Evolutionary conservation across 257 asterid genomes (phyloP).

Genomic region (Gentiana straminea): DNA sequence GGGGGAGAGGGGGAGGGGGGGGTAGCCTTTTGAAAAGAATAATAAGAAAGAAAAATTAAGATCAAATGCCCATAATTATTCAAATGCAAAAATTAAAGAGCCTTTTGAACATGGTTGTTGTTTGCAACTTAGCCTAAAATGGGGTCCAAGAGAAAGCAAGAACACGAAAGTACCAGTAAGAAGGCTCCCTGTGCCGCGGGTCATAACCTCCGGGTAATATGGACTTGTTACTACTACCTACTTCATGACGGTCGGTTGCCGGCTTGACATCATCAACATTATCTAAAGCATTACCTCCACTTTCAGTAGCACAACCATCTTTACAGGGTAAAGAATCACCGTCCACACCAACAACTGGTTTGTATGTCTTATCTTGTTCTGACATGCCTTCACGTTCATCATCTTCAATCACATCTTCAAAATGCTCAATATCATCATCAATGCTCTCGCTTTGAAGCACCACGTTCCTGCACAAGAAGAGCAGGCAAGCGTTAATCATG

Average conservation of each 20-base stretch:
- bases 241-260: slow-evolving; percentile 17
- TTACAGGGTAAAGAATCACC: slow-evolving; percentile 25
- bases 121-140: no score
- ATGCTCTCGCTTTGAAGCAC: slow-evolving; percentile 67
- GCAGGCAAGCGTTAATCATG: not conserved
- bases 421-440: slow-evolving; percentile 93
- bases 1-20: not conserved
- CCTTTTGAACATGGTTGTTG: no score
- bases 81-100: no score
- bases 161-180: slow-evolving; percentile 46
- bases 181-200: slow-evolving; percentile 77
- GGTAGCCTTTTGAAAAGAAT: not conserved
- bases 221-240: slow-evolving; percentile 12
- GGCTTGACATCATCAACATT: slow-evolving; percentile 32
- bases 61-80: no score
- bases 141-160: no score
- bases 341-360: slow-evolving; percentile 23
- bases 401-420: slow-evolving; percentile 57
- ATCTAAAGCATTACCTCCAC: slow-evolving; percentile 28
- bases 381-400: slow-evolving; percentile 28
- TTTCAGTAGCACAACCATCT: slow-evolving; percentile 35
- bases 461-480: slow-evolving; percentile 45
- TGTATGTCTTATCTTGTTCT: slow-evolving; percentile 16
- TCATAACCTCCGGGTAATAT: slow-evolving; percentile 54
- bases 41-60: not conserved